Percentiles rank a stretch among this genome's conserved stretches.
These are phyloP conservation scores for Hemisphaericaspora xylofermentans DNA, from an alignment of 1,139 yeast species.

Conservation along the genomic window DNA sequence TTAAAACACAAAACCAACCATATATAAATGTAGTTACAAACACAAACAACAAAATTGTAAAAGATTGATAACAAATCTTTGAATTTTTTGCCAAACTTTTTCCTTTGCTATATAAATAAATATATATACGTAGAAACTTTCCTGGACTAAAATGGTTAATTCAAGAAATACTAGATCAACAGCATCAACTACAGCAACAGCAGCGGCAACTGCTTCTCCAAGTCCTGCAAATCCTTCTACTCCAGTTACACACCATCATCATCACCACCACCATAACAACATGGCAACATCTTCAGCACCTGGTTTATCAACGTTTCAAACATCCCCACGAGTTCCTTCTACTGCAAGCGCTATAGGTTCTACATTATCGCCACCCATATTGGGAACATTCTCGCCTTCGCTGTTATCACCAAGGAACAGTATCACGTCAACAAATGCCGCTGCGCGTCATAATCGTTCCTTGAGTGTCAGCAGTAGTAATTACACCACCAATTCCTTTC, in stretches of 20 bases:
- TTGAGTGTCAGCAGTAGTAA: conserved; percentile 5
- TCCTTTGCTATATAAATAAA: background rate
- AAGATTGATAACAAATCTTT: too few species aligned
- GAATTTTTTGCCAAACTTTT: too few species aligned
- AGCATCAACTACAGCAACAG: conserved; percentile 1
- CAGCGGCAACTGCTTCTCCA: background rate
- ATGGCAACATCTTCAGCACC: background rate
- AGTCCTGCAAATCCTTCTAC: background rate
- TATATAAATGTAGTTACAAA: too few species aligned
- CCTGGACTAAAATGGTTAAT: background rate
- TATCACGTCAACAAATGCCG: conserved; percentile 6
- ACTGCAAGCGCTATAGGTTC: background rate
- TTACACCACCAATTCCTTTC: conserved; percentile 8
- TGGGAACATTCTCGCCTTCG: conserved; percentile 8
- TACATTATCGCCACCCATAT: conserved; percentile 5
- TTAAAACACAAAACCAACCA: too few species aligned
- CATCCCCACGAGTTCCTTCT: conserved; percentile 3
- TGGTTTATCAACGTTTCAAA: background rate
- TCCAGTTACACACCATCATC: background rate
- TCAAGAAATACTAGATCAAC: conserved; percentile 1
- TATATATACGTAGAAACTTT: background rate
- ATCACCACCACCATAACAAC: background rate
- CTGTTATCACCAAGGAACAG: conserved; percentile 13
- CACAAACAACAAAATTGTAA: too few species aligned
- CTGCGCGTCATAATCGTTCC: conserved; percentile 6